These are phyloP conservation scores for Malus hybrid DNA, from an alignment of 331 rosid genomes.

Conservation along the genomic window DNA sequence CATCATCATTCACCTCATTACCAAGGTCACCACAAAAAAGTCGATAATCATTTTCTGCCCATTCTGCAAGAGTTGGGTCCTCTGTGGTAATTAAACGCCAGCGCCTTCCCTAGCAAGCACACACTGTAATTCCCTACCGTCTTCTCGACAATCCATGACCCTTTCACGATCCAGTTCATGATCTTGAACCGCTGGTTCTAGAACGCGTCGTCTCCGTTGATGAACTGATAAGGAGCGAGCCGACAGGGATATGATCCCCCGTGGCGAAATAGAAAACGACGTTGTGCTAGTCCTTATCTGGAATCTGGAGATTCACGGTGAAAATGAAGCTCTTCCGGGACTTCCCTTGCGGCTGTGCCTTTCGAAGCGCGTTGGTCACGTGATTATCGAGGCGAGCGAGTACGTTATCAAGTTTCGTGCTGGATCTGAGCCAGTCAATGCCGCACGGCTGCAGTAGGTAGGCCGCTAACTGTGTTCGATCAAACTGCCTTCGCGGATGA, in stretches of 20 bases:
- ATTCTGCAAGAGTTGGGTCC: conserved; percentile 88
- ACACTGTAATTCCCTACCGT: conserved; percentile 79
- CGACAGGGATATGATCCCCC: conserved; percentile 55
- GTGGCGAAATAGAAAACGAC: conserved; percentile 78
- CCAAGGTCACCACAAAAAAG: conserved; percentile 95
- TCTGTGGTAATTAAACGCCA: conserved; percentile 79
- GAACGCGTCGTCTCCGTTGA: conserved; percentile 66
- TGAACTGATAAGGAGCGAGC: conserved; percentile 67
- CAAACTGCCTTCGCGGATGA: conserved; percentile 7
- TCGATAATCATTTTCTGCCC: conserved; percentile 95
- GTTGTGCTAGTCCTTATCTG: conserved; percentile 76
- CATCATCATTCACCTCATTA: conserved; percentile 96
- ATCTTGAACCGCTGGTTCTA: conserved; percentile 78
- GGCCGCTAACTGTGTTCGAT: conserved; percentile 49
- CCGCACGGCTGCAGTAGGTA: no score
- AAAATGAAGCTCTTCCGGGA: conserved; percentile 62
- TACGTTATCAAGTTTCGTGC: conserved; percentile 62
- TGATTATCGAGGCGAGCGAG: conserved; percentile 72
- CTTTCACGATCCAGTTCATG: conserved; percentile 86
- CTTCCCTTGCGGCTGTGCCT: conserved; percentile 43
- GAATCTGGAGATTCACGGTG: conserved; percentile 75
- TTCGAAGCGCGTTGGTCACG: conserved; percentile 35
- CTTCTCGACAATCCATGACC: conserved; percentile 85
- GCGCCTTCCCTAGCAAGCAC: conserved; percentile 69
- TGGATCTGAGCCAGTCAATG: no score